These are phyloP conservation scores for Claviceps digitariae DNA, from an alignment of 2,329 filamentous ascomycete genomes.

Conservation along the genomic window DNA sequence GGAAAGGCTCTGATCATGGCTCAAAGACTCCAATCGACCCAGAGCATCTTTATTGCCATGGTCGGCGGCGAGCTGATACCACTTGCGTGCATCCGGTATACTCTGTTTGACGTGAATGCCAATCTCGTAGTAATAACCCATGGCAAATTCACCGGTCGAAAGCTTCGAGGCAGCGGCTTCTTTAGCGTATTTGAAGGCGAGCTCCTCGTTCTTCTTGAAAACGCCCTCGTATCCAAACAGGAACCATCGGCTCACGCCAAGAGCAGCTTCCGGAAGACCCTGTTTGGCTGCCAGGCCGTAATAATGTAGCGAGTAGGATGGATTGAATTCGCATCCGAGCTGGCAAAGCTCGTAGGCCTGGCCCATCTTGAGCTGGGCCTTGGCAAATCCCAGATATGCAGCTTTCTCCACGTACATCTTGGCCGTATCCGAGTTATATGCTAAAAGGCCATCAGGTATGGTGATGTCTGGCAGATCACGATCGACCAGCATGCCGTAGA, in stretches of 20 bases:
- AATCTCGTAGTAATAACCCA: constrained; percentile 96
- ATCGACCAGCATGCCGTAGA: constrained; percentile 88
- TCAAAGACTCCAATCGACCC: constrained; percentile 69
- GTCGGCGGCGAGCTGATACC: constrained; percentile 82
- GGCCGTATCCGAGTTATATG: constrained; percentile 58
- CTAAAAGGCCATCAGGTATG: constrained; percentile 57
- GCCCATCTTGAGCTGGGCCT: constrained; percentile 95
- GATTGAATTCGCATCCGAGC: constrained; percentile 87
- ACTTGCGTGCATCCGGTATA: constrained; percentile 65
- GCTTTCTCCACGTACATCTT: constrained; percentile 91
- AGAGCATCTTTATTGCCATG: constrained; percentile 86
- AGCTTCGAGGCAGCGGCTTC: constrained; percentile 72
- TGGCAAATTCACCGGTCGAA: constrained; percentile 84
- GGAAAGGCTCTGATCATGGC: constrained; percentile 68
- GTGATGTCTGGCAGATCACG: constrained; percentile 83
- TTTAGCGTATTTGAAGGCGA: constrained; percentile 83
- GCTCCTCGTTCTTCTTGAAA: constrained; percentile 89
- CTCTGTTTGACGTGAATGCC: constrained; percentile 84
- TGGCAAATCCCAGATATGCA: constrained; percentile 88
- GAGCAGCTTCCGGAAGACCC: constrained; percentile 83
- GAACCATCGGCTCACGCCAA: constrained; percentile 98
- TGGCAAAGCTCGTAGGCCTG: constrained; percentile 91
- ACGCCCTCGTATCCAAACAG: constrained; percentile 85
- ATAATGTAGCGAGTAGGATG: constrained; percentile 85
- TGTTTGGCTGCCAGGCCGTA: constrained; percentile 86